phyloP scores from a whole-genome alignment of 2,329 filamentous ascomycete genomes.

The Cladosporium oxysporum region DNA sequence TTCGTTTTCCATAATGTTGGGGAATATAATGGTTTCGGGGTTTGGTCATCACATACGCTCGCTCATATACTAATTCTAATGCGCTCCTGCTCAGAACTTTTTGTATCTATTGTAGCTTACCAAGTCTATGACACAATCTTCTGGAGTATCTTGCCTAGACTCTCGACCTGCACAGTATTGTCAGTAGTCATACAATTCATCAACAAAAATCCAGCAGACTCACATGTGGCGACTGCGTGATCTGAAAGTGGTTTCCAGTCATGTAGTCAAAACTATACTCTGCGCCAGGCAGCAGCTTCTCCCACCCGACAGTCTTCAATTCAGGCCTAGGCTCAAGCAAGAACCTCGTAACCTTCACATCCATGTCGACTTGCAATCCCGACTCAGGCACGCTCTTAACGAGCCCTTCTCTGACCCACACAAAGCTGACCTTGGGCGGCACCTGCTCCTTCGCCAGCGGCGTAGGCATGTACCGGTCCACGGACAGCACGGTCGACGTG shows the following conservation, averaged over 20 bases:
- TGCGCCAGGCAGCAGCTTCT: slow-evolving; percentile 33
- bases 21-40: neutral
- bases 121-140: slow-evolving; percentile 10
- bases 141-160: slow-evolving; percentile 19
- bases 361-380: slow-evolving; percentile 33
- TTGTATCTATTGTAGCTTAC: neutral
- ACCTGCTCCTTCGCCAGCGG: slow-evolving; percentile 28
- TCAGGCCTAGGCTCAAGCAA: slow-evolving; percentile 34
- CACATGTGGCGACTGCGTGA: slow-evolving; percentile 35
- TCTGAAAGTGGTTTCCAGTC: slow-evolving; percentile 38
- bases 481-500: slow-evolving; percentile 66
- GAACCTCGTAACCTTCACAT: slow-evolving; percentile 35
- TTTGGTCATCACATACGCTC: neutral
- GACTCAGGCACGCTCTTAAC: slow-evolving; percentile 33
- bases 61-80: neutral
- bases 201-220: slow-evolving; percentile 14
- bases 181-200: neutral
- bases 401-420: slow-evolving; percentile 36
- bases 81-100: neutral
- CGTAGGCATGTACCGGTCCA: slow-evolving; percentile 43
- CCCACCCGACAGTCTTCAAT: slow-evolving; percentile 34
- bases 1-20: neutral
- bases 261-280: slow-evolving; percentile 33
- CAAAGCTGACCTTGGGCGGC: slow-evolving; percentile 32
- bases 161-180: slow-evolving; percentile 9